Evolutionary conservation across 345 rosid genomes (phyloP).

Genomic region (Melaleuca alternifolia): DNA sequence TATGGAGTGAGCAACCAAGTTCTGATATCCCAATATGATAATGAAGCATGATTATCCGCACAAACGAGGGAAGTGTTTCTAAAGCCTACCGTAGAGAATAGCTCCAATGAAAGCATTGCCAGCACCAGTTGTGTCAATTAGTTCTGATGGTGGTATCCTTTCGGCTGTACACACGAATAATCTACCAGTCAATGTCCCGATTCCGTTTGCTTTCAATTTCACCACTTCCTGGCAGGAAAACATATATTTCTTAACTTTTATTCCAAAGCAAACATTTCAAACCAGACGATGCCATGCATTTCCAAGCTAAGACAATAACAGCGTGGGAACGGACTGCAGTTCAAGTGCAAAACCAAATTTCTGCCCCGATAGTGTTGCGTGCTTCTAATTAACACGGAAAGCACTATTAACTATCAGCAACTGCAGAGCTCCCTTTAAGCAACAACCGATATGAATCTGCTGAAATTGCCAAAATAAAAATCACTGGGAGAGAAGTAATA

Average conservation of each 20-base stretch:
- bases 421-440: background rate
- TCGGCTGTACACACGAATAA: conserved; percentile 60
- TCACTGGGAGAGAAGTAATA: too few relatives aligned
- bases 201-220: conserved; percentile 34
- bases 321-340: too few relatives aligned
- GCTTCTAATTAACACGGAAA: background rate
- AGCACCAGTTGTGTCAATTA: conserved; percentile 72
- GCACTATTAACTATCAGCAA: background rate
- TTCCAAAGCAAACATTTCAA: background rate
- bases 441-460: background rate
- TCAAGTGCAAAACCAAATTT: too few relatives aligned
- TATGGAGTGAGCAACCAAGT: background rate
- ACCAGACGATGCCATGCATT: background rate
- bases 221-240: conserved; percentile 22
- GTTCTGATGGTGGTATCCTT: conserved; percentile 61
- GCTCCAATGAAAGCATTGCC: conserved; percentile 92
- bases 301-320: background rate
- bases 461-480: background rate
- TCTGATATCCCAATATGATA: background rate
- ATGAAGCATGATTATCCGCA: background rate
- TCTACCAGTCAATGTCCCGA: conserved; percentile 52
- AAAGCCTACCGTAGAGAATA: conserved; percentile 45
- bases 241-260: background rate
- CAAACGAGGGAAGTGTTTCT: conserved; percentile 1
- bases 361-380: background rate